phyloP scores from a whole-genome alignment of 108 stramenopile genomes.

The Nitzschia palea region DNA sequence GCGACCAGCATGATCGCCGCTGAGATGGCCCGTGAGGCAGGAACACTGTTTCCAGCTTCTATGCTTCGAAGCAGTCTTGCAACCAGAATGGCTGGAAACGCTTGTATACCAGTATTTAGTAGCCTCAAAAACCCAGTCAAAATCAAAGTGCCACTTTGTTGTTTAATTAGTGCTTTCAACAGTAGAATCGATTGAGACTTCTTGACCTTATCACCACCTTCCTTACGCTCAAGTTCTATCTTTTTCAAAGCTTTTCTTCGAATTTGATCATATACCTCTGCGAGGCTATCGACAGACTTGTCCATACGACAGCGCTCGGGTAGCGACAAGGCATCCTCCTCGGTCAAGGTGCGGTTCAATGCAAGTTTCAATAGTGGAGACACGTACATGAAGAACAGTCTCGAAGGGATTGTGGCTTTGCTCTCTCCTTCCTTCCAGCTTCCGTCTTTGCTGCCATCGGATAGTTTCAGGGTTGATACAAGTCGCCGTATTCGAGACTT shows the following conservation, averaged over 20 bases:
- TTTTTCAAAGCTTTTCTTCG: conserved; percentile 21
- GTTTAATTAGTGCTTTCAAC: conserved; percentile 46
- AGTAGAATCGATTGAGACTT: conserved; percentile 51
- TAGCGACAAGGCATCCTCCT: conserved; percentile 58
- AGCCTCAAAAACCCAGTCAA: conserved; percentile 65
- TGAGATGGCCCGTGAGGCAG: conserved; percentile 38
- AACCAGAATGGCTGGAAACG: conserved; percentile 71
- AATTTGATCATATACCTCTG: conserved; percentile 17
- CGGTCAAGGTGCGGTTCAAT: conserved; percentile 48
- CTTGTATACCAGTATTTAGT: conserved; percentile 67
- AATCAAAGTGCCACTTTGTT: conserved; percentile 47
- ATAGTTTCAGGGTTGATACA: conserved; percentile 18
- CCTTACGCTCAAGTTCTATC: conserved; percentile 10
- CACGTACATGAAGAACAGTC: conserved; percentile 58
- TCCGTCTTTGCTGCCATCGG: conserved; percentile 12
- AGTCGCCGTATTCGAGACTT: conserved; percentile 20
- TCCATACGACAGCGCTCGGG: conserved; percentile 26
- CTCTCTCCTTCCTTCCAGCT: conserved; percentile 56
- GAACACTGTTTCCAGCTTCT: conserved; percentile 54
- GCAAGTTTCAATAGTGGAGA: conserved; percentile 50
- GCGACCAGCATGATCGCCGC: conserved; percentile 48
- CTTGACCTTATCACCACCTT: conserved; percentile 11
- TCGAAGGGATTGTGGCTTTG: conserved; percentile 46
- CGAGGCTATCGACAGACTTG: conserved; percentile 24
- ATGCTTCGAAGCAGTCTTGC: conserved; percentile 64